A percentile compares a stretch with the other conserved stretches of the same genome.
These are phyloP conservation scores for Solanum hybrid DNA, from an alignment of 305 asterid species.

Conservation along the genomic window DNA sequence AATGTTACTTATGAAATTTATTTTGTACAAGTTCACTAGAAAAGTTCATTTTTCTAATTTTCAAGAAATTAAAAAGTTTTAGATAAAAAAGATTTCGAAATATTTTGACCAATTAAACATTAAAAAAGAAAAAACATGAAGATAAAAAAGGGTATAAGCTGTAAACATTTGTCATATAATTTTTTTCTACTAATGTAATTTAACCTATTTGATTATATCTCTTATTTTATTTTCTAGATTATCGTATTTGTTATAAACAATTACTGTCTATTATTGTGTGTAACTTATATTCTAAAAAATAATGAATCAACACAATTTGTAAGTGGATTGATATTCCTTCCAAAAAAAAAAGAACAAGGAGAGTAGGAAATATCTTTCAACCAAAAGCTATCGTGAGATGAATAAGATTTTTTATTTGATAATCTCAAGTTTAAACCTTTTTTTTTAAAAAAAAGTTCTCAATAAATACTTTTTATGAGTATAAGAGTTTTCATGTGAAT, in stretches of 20 bases:
- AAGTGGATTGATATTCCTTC: not conserved
- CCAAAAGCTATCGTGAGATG: not conserved
- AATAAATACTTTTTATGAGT: not conserved
- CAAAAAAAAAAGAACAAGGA: not conserved
- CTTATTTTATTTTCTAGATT: not conserved
- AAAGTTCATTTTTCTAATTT: not conserved
- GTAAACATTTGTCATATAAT: not conserved
- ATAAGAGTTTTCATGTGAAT: not conserved
- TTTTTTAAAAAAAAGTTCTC: not conserved
- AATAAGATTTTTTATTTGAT: not conserved
- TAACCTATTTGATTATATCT: not conserved
- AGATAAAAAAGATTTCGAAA: not conserved
- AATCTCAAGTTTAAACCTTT: not conserved
- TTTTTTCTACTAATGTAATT: not conserved
- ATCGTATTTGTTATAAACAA: not conserved
- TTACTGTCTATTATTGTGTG: not conserved
- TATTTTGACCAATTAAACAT: not conserved
- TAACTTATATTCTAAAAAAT: not conserved
- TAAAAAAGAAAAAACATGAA: not conserved
- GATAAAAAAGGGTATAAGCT: not conserved
- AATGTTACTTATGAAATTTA: not conserved
- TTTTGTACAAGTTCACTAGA: not conserved
- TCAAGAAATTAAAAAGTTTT: not conserved
- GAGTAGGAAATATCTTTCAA: not conserved
- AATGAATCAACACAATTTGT: not conserved